Conservation (phyloP, 371 early-diverging fungal species). For the Batrachochytrium dendrobatidis region DNA sequence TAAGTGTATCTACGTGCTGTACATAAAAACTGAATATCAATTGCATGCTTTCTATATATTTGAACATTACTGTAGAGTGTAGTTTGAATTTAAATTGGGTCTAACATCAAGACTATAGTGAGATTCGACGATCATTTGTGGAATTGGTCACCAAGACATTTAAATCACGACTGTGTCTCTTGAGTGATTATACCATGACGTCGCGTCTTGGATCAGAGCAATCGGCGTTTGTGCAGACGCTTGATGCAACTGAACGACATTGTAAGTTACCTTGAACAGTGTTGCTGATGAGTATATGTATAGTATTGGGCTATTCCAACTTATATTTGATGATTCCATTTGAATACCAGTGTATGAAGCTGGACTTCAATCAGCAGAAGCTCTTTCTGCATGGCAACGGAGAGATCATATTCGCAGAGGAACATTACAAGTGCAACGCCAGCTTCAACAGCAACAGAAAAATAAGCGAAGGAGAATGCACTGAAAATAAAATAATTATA, state of each 20-base stretch:
- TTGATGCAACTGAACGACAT: neutral
- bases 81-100: no score
- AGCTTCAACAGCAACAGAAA: neutral
- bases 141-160: neutral
- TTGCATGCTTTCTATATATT: no score
- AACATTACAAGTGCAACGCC: neutral
- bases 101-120: neutral
- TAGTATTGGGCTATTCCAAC: neutral
- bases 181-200: neutral
- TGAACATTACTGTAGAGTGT: no score
- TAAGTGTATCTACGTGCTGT: no score
- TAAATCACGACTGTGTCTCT: neutral
- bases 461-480: neutral
- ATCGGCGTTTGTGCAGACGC: neutral
- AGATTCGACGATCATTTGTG: neutral
- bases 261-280: no score
- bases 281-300: neutral
- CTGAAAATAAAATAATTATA: no score
- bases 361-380: neutral
- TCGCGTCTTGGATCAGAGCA: neutral
- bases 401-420: neutral
- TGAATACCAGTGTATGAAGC: neutral
- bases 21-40: no score
- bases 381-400: neutral
- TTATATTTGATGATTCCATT: neutral